Evolutionary conservation across 495 filamentous ascomycete species (phyloP).

Genomic region (Pyrenula massariospora): DNA sequence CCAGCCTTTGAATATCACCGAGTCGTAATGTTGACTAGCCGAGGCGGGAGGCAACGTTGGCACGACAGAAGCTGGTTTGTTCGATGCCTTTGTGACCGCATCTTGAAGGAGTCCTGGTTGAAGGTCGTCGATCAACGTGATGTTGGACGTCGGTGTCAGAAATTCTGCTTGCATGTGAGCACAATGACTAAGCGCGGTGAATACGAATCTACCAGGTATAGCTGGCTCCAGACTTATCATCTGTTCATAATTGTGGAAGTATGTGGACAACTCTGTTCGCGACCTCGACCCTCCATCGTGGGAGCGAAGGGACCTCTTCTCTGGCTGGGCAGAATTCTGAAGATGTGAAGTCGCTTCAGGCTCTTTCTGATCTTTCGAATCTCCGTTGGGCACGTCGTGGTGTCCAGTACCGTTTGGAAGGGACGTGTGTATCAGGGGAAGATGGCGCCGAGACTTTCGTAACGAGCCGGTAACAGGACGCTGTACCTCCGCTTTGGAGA

Average conservation of each 20-base stretch:
- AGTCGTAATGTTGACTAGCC: conserved; percentile 24
- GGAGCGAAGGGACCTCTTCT: conserved; percentile 37
- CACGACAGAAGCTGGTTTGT: not conserved
- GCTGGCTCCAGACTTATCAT: conserved; percentile 71
- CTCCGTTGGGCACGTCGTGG: not conserved
- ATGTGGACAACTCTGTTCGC: conserved; percentile 78
- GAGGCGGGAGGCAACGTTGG: conserved; percentile 22
- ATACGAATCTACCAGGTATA: conserved; percentile 52
- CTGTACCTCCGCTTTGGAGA: not conserved
- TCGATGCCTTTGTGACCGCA: not conserved
- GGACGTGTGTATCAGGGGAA: not conserved
- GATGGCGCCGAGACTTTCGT: not conserved
- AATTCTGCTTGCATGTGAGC: conserved; percentile 20
- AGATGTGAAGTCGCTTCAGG: not conserved
- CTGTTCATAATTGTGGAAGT: conserved; percentile 86
- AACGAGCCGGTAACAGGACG: not conserved
- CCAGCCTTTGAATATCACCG: conserved; percentile 39
- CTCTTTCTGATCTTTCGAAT: not conserved
- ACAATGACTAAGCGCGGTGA: conserved; percentile 1
- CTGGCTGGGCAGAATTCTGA: conserved; percentile 2
- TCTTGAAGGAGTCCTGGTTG: conserved; percentile 1
- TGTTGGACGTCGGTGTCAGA: conserved; percentile 28
- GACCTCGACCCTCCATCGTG: conserved; percentile 44
- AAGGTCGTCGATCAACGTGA: conserved; percentile 34
- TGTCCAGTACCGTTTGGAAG: not conserved